phyloP scores from a whole-genome alignment of 2,329 filamentous ascomycete genomes.

The Pezicula radicicola region DNA sequence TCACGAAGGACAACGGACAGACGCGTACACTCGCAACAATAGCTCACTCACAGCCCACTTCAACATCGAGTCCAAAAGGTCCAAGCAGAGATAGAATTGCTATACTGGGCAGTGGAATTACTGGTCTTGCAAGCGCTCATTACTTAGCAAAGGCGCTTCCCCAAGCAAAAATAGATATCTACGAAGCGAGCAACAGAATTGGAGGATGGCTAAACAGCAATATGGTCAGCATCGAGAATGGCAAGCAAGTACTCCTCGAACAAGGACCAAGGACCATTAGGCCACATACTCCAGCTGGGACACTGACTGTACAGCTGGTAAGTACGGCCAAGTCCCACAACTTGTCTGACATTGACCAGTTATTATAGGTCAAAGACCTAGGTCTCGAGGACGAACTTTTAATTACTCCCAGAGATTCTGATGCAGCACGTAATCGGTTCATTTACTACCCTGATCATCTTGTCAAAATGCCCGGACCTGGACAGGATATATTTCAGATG shows the following conservation, averaged over 20 bases:
- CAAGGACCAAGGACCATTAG: conserved; percentile 63
- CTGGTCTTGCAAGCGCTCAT: conserved; percentile 75
- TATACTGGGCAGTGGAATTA: conserved; percentile 78
- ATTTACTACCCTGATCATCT: conserved; percentile 87
- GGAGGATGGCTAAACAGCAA: conserved; percentile 85
- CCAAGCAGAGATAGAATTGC: conserved; percentile 43
- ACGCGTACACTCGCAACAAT: neutral
- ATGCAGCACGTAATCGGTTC: conserved; percentile 64
- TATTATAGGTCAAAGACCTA: conserved; percentile 52
- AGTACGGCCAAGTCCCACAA: neutral
- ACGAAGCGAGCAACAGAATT: conserved; percentile 65
- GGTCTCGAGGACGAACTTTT: conserved; percentile 54
- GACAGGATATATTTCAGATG: conserved; percentile 29
- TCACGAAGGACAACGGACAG: neutral
- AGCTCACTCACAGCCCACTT: neutral
- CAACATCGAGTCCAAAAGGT: neutral
- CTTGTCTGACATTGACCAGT: conserved; percentile 4
- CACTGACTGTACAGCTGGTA: conserved; percentile 21
- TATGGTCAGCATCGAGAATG: conserved; percentile 54
- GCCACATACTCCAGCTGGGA: conserved; percentile 16
- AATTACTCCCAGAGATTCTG: conserved; percentile 44
- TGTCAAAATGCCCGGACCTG: conserved; percentile 55
- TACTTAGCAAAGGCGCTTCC: conserved; percentile 70
- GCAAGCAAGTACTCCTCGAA: conserved; percentile 69
- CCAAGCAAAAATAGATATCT: conserved; percentile 71